Evolutionary conservation across 148 eudicot genomes (phyloP), one percentile per base, ranked within the genome.

Genomic region (Rhododendron henanense): DNA sequence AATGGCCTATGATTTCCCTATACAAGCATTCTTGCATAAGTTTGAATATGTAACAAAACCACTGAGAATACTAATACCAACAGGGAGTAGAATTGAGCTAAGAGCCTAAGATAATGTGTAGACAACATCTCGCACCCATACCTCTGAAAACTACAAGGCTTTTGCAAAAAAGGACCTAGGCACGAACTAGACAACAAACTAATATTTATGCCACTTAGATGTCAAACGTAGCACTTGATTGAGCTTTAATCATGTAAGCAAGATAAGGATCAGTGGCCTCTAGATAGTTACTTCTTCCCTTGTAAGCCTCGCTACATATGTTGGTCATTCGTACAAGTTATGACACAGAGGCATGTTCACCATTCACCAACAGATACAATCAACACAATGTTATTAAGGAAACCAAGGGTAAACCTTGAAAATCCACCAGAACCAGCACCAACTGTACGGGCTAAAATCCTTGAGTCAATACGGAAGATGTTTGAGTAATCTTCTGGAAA

Each of bases 391-490:
- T 8, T 16, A 78, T 10, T 4, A 21, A n/a, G 37, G 28, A 78
- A 83, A 82, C 10, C 51, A 78, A 71, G 85, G 85, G 47, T 82
- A 23, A 57, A 97, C 99, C 99, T 97, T 84, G 99, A 97, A 92
- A 87, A 97, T 85, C 98, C 99, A 86, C 98, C 98, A 83, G 99
- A 97, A 79, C 99, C 98, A 88, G 99, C 99, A 90, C 98, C 99
- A 89, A 97, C 95, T 53, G 87, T 93, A 45, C 95, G 93, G 44
- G 96, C 98, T 79, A 94, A 84, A 87, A 97, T 94, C 85, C 91
- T 89, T 7, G 99, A 97, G 57, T 93, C 89, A 74, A 97, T 93
- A 47, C 81, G 88, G 84, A 97, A 76, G 84, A 91, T 82, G 35
- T 89, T 93, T 37, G 88, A 87, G 48, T 73, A 9, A 39, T 92